Evolutionary conservation across 805 yeast genomes (phyloP).

Genomic region (Yarrowia bubula): DNA sequence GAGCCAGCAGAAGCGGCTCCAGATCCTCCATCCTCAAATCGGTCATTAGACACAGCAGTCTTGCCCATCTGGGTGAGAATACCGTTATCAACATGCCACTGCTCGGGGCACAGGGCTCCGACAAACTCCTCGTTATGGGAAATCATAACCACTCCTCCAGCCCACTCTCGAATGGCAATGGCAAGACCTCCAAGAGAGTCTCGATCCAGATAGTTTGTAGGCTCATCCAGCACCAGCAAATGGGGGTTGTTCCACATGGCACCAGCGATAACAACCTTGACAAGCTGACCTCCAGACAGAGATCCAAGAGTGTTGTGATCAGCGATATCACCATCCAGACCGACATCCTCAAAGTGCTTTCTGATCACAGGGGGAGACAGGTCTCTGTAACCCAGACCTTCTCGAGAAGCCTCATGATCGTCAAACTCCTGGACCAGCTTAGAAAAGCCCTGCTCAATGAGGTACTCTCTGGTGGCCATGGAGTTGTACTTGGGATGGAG

Average conservation of each 20-base stretch:
- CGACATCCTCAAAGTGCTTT: slow-evolving; percentile 95
- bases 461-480: slow-evolving; percentile 82
- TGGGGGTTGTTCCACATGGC: slow-evolving; percentile 99
- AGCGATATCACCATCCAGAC: slow-evolving; percentile 96
- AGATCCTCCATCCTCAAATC: slow-evolving; percentile 65
- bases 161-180: slow-evolving; percentile 96
- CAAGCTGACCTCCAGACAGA: slow-evolving; percentile 96
- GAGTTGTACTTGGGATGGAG: slow-evolving; percentile 93
- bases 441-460: slow-evolving; percentile 80
- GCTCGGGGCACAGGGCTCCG: slow-evolving; percentile 97
- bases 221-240: slow-evolving; percentile 93
- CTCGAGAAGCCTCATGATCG: slow-evolving; percentile 98
- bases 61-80: slow-evolving; percentile 79
- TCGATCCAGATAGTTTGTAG: slow-evolving; percentile 96
- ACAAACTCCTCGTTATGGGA: slow-evolving; percentile 97
- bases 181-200: slow-evolving; percentile 98
- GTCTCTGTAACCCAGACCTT: slow-evolving; percentile 97
- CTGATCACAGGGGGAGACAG: slow-evolving; percentile 87
- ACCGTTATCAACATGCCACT: slow-evolving; percentile 96
- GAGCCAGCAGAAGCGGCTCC: slow-evolving; percentile 51
- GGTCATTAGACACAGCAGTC: slow-evolving; percentile 65
- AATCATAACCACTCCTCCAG: slow-evolving; percentile 97
- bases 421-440: slow-evolving; percentile 94
- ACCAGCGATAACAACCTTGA: slow-evolving; percentile 97
- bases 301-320: slow-evolving; percentile 98